Evolutionary conservation across 1,284 basidiomycete genomes (phyloP).

Genomic region (Ustilago bromivora): DNA sequence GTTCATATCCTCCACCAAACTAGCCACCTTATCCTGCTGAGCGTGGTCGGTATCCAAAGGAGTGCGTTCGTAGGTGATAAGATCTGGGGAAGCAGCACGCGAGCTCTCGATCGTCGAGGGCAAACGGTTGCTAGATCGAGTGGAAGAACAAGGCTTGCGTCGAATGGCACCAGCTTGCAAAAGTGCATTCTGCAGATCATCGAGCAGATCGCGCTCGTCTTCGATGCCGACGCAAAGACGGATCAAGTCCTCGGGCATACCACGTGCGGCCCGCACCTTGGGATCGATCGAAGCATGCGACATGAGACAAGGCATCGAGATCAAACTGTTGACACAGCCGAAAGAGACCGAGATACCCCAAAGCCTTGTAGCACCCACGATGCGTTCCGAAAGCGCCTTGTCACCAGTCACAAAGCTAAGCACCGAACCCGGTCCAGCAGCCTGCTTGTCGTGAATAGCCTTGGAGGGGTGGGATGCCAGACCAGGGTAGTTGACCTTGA

Average conservation of each 20-base stretch:
- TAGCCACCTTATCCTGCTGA: slow-evolving; percentile 39
- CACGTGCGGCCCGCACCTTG: slow-evolving; percentile 88
- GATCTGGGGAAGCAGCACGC: slow-evolving; percentile 47
- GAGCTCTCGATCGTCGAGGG: slow-evolving; percentile 30
- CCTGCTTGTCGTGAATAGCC: slow-evolving; percentile 79
- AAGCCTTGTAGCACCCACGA: slow-evolving; percentile 89
- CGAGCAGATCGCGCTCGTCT: slow-evolving; percentile 89
- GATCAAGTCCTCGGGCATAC: slow-evolving; percentile 96
- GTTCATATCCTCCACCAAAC: slow-evolving; percentile 56
- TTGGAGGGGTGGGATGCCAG: slow-evolving; percentile 84
- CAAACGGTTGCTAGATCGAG: background rate
- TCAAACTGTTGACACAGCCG: slow-evolving; percentile 96
- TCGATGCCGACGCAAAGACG: slow-evolving; percentile 98
- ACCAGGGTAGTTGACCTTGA: slow-evolving; percentile 94
- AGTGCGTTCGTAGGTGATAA: slow-evolving; percentile 35
- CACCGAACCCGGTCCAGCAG: slow-evolving; percentile 93
- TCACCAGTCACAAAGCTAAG: slow-evolving; percentile 94
- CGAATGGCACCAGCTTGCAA: slow-evolving; percentile 88
- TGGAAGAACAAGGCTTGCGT: slow-evolving; percentile 22
- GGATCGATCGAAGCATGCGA: slow-evolving; percentile 98
- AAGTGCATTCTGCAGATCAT: slow-evolving; percentile 93
- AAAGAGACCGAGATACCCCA: slow-evolving; percentile 99
- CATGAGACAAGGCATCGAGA: slow-evolving; percentile 99
- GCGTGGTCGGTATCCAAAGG: slow-evolving; percentile 37
- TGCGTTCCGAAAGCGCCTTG: slow-evolving; percentile 88